These are phyloP conservation scores for Hypoxylon sp. DNA, from an alignment of 2,329 filamentous ascomycete genomes.

Conservation along the genomic window DNA sequence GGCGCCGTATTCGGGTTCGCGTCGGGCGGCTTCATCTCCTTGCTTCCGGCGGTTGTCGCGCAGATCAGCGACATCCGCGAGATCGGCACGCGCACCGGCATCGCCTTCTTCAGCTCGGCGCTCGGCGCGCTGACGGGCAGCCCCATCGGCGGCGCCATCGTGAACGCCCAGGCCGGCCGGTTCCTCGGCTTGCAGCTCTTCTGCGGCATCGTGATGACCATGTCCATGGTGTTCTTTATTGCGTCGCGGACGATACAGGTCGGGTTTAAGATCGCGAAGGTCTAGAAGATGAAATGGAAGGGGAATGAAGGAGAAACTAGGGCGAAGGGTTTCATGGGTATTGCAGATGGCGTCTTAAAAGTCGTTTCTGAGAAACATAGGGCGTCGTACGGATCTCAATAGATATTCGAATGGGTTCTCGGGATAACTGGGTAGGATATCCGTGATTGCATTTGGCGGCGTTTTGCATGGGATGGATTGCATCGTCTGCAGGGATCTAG, in stretches of 20 bases:
- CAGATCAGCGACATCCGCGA: slow-evolving; percentile 79
- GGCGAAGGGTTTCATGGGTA: background rate
- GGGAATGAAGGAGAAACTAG: background rate
- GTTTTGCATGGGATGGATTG: background rate
- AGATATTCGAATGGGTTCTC: background rate
- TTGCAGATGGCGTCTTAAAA: background rate
- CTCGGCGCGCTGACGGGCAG: slow-evolving; percentile 76
- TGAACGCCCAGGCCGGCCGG: slow-evolving; percentile 64
- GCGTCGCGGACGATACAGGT: slow-evolving; percentile 48
- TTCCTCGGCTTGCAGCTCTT: slow-evolving; percentile 76
- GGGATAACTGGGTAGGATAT: background rate
- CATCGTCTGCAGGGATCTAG: background rate
- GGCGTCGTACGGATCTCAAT: background rate
- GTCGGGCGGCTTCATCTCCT: slow-evolving; percentile 73
- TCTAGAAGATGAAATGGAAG: slow-evolving; percentile 15
- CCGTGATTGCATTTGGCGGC: background rate
- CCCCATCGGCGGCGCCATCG: slow-evolving; percentile 76
- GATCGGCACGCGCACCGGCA: slow-evolving; percentile 78
- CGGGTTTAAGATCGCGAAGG: slow-evolving; percentile 46
- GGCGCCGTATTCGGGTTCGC: slow-evolving; percentile 74
- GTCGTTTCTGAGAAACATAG: background rate
- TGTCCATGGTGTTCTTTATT: slow-evolving; percentile 48
- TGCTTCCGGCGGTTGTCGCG: slow-evolving; percentile 74
- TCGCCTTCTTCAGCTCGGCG: slow-evolving; percentile 72
- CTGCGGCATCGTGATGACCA: slow-evolving; percentile 66